These are phyloP conservation scores for Backusella morwellensis DNA, from an alignment of 192 early-diverging fungal species.

Conservation along the genomic window DNA sequence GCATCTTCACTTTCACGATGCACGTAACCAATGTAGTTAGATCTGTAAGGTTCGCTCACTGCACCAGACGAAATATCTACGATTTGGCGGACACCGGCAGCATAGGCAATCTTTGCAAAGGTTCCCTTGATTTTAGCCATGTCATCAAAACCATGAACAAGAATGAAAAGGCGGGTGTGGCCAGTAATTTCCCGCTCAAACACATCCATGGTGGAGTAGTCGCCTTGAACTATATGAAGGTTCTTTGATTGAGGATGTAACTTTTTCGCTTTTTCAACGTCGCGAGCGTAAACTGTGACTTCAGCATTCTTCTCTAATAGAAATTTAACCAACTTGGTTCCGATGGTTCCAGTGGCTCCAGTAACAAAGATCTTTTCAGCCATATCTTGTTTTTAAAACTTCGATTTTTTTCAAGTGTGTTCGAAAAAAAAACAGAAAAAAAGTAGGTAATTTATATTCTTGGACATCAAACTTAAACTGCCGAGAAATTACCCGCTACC, in stretches of 20 bases:
- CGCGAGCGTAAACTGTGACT: conserved; percentile 16
- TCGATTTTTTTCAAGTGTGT: too few species aligned
- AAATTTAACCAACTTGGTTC: conserved; percentile 4
- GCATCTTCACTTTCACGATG: neutral
- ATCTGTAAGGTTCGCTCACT: neutral
- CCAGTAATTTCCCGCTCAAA: conserved; percentile 14
- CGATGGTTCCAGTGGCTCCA: conserved; percentile 23
- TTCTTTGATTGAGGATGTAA: neutral
- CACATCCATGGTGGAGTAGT: neutral
- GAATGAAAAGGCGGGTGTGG: conserved; percentile 17
- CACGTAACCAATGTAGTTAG: neutral
- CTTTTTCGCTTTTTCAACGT: neutral
- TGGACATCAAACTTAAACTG: too few species aligned
- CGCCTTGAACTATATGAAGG: conserved; percentile 18
- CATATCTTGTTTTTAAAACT: neutral
- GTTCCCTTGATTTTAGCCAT: neutral
- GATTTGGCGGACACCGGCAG: conserved; percentile 23
- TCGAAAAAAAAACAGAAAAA: too few species aligned
- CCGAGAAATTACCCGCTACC: too few species aligned
- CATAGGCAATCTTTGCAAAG: conserved; percentile 10
- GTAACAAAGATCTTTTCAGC: conserved; percentile 16
- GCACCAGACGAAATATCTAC: conserved; percentile 20
- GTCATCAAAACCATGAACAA: neutral
- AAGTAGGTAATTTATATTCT: too few species aligned
- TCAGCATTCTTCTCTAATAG: conserved; percentile 8